Conservation (phyloP, 2,329 filamentous ascomycete species). For the Dichotomopilus funicola region DNA sequence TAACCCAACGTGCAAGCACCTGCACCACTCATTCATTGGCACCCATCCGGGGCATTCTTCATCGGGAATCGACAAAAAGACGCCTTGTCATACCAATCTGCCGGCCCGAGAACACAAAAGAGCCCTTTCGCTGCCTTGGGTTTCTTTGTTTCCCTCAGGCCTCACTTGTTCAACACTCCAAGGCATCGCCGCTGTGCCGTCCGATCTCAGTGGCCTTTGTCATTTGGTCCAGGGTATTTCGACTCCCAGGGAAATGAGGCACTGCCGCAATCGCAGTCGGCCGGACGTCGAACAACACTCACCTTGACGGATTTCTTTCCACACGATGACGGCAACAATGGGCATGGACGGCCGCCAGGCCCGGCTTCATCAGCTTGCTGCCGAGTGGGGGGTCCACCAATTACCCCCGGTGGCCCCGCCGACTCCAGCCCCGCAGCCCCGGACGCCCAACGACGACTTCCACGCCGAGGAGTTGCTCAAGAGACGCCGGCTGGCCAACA, state of each 20-base stretch:
- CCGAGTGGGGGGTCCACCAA: constrained; percentile 43
- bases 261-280: too few species aligned
- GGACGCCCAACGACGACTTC: constrained; percentile 43
- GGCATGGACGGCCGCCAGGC: constrained; percentile 35
- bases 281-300: too few species aligned
- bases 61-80: neutral
- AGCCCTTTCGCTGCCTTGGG: too few species aligned
- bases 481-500: constrained; percentile 33
- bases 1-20: neutral
- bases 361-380: constrained; percentile 44
- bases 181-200: too few species aligned
- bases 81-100: too few species aligned
- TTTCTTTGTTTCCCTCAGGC: too few species aligned
- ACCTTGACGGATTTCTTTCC: too few species aligned
- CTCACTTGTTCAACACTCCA: too few species aligned
- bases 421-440: constrained; percentile 31
- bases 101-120: too few species aligned
- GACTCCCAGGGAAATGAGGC: too few species aligned
- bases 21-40: neutral
- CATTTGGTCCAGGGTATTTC: too few species aligned
- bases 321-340: neutral
- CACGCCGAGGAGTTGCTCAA: constrained; percentile 50
- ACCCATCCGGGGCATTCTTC: neutral
- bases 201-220: too few species aligned
- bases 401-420: constrained; percentile 35